Conservation (phyloP, 306 rosid species). For the Aeschynomene evenia region DNA sequence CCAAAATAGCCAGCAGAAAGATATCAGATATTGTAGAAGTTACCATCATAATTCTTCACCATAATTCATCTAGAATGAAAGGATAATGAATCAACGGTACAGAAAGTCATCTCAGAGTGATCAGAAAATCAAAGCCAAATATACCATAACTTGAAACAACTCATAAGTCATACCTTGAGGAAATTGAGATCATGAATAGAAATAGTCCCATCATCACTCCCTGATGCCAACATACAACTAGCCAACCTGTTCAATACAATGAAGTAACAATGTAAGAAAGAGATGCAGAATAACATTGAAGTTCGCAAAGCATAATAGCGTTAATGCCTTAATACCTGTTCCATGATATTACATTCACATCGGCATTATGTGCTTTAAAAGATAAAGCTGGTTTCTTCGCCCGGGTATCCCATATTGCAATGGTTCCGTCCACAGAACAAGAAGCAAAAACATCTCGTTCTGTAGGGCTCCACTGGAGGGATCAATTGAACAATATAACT, state of each 20-base stretch:
- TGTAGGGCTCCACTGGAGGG: slow-evolving; percentile 91
- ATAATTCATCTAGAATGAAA: slow-evolving; percentile 2
- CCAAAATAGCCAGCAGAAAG: background rate
- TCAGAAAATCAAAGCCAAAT: slow-evolving; percentile 16
- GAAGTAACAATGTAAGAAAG: slow-evolving; percentile 11
- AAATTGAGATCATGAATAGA: slow-evolving; percentile 91
- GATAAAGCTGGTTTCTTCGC: slow-evolving; percentile 59
- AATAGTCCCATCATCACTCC: slow-evolving; percentile 92
- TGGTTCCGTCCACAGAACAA: slow-evolving; percentile 79
- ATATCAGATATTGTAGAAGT: slow-evolving; percentile 3
- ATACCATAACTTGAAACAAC: background rate
- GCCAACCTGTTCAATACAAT: slow-evolving; percentile 60
- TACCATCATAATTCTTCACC: slow-evolving; percentile 8
- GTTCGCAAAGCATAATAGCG: background rate
- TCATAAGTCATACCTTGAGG: slow-evolving; percentile 56
- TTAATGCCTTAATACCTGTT: slow-evolving; percentile 58
- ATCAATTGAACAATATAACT: slow-evolving; percentile 25
- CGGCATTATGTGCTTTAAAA: slow-evolving; percentile 83
- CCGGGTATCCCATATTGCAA: slow-evolving; percentile 90
- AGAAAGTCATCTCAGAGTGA: background rate
- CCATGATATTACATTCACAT: slow-evolving; percentile 97
- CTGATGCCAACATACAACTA: slow-evolving; percentile 91
- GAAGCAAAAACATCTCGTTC: slow-evolving; percentile 81
- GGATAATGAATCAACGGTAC: background rate
- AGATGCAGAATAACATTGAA: background rate